A percentile compares a stretch with the other conserved stretches of the same genome.
phyloP scores from a whole-genome alignment of 2,329 filamentous ascomycete genomes.

The Xylaria sp. region DNA sequence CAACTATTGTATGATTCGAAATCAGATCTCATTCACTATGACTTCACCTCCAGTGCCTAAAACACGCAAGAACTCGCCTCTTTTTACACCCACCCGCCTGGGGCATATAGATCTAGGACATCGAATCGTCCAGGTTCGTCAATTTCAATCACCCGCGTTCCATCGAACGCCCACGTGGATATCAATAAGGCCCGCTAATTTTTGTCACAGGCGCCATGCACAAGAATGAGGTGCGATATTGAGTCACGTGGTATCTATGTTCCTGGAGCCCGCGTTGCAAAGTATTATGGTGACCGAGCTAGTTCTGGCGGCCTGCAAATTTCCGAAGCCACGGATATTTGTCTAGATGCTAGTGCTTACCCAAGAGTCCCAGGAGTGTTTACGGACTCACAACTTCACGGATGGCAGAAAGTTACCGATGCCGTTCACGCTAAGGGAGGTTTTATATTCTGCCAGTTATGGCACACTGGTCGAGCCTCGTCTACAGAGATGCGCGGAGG shows the following conservation, averaged over 20 bases:
- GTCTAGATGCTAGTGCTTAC: slow-evolving; percentile 58
- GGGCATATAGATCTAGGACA: slow-evolving; percentile 50
- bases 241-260: slow-evolving; percentile 51
- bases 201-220: slow-evolving; percentile 44
- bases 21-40: background rate
- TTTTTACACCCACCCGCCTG: slow-evolving; percentile 51
- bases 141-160: background rate
- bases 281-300: slow-evolving; percentile 44
- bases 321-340: slow-evolving; percentile 65
- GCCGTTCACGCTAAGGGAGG: slow-evolving; percentile 68
- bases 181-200: background rate
- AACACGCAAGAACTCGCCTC: slow-evolving; percentile 21
- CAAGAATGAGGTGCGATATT: slow-evolving; percentile 47
- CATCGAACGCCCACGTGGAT: background rate
- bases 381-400: slow-evolving; percentile 60
- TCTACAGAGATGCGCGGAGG: slow-evolving; percentile 41
- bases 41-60: background rate
- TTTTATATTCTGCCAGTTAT: slow-evolving; percentile 69
- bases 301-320: slow-evolving; percentile 57
- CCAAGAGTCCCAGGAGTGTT: slow-evolving; percentile 64
- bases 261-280: slow-evolving; percentile 45
- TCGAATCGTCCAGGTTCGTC: slow-evolving; percentile 51
- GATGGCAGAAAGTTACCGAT: slow-evolving; percentile 67
- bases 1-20: background rate
- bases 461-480: slow-evolving; percentile 66